phyloP scores from a whole-genome alignment of 371 early-diverging fungal species.

The Lichtheimia ramosa region DNA sequence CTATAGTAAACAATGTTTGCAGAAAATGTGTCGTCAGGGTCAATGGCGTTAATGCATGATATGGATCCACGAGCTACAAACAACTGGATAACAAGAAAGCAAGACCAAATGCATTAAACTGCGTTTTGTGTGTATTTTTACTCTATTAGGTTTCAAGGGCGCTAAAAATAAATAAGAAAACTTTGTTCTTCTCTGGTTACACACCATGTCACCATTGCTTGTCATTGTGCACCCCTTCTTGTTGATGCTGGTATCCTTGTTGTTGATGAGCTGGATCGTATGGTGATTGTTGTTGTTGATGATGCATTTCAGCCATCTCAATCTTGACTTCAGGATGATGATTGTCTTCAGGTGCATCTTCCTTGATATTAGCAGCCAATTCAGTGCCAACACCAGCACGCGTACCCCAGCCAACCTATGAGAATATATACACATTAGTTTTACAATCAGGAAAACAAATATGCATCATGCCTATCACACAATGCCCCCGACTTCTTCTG shows the following conservation, averaged over 20 bases:
- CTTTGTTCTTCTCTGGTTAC: no score
- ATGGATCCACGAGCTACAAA: no score
- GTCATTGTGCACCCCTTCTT: background rate
- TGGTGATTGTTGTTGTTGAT: slow-evolving; percentile 2
- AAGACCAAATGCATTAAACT: no score
- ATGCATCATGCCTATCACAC: no score
- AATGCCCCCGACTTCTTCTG: no score
- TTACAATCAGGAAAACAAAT: no score
- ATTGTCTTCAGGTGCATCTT: slow-evolving; percentile 13
- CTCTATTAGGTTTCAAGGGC: background rate
- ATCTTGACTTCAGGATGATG: slow-evolving; percentile 22
- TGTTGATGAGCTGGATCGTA: background rate
- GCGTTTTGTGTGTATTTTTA: background rate
- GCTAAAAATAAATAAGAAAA: background rate
- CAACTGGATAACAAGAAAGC: no score
- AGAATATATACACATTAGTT: background rate
- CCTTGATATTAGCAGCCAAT: slow-evolving; percentile 41
- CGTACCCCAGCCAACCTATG: slow-evolving; percentile 61
- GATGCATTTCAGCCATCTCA: slow-evolving; percentile 28
- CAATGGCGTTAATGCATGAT: no score
- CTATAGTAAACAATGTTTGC: no score
- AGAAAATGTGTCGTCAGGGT: no score
- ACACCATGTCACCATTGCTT: no score
- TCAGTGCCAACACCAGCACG: slow-evolving; percentile 38
- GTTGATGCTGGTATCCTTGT: slow-evolving; percentile 9